A percentile compares a stretch with the other conserved stretches of the same genome.
Conservation (phyloP, 2,329 filamentous ascomycete genomes). For the Aspergillus brasiliensis region DNA sequence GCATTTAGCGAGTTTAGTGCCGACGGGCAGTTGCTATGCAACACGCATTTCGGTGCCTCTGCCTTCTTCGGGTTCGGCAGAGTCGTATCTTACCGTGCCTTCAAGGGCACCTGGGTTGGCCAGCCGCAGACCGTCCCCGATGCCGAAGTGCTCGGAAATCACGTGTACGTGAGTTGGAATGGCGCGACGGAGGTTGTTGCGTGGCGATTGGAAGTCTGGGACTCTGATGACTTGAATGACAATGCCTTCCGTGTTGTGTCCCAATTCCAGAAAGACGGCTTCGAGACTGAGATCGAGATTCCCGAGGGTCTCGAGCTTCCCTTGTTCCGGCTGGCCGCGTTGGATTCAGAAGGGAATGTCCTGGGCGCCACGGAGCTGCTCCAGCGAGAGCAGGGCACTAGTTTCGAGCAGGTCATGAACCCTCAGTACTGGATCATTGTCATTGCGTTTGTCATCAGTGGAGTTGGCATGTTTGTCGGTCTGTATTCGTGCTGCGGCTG, state of each 20-base stretch:
- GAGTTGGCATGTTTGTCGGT: conserved; percentile 16
- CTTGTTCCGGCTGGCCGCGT: conserved; percentile 24
- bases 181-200: conserved; percentile 45
- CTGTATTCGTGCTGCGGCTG: conserved; percentile 15
- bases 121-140: conserved; percentile 43
- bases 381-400: conserved; percentile 7
- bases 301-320: conserved; percentile 13
- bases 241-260: conserved; percentile 19
- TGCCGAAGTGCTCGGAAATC: conserved; percentile 27
- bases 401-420: conserved; percentile 8
- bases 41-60: conserved; percentile 50
- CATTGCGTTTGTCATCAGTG: conserved; percentile 15
- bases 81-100: conserved; percentile 58
- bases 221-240: conserved; percentile 10
- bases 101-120: conserved; percentile 58
- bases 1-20: conserved; percentile 53
- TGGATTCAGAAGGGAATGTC: conserved; percentile 20
- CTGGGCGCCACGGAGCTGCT: conserved; percentile 21
- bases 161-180: conserved; percentile 50
- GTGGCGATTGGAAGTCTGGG: conserved; percentile 33
- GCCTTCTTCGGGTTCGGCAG: conserved; percentile 34
- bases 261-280: conserved; percentile 29
- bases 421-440: conserved; percentile 18
- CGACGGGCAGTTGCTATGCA: conserved; percentile 56
- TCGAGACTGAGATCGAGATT: conserved; percentile 33